phyloP scores from a whole-genome alignment of 495 filamentous ascomycete species.

The Sabuloglossum arenarium region DNA sequence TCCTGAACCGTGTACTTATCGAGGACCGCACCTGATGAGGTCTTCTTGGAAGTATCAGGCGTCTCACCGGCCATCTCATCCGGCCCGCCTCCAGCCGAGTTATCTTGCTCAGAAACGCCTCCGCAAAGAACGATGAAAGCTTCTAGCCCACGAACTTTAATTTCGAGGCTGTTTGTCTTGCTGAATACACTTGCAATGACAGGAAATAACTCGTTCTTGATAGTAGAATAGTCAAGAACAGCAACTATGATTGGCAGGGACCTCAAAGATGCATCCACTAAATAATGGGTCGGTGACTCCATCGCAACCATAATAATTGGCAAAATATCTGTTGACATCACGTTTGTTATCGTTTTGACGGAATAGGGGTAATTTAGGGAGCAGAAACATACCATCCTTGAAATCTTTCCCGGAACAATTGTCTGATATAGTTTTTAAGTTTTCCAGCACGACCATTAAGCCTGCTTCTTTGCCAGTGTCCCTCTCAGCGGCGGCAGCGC shows the following conservation, averaged over 20 bases:
- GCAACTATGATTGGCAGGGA: conserved; percentile 54
- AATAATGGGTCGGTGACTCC: conserved; percentile 68
- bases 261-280: conserved; percentile 67
- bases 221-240: conserved; percentile 80
- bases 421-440: conserved; percentile 47
- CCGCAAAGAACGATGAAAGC: conserved; percentile 82
- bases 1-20: conserved; percentile 98
- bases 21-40: conserved; percentile 48
- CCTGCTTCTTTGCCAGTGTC: conserved; percentile 76
- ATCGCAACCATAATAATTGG: conserved; percentile 64
- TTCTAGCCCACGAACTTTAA: conserved; percentile 80
- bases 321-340: conserved; percentile 42
- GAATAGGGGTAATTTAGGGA: too few relatives aligned
- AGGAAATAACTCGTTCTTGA: conserved; percentile 90
- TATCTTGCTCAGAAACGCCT: conserved; percentile 25
- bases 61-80: conserved; percentile 33
- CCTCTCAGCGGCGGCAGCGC: conserved; percentile 33
- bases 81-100: conserved; percentile 39
- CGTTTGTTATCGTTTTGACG: not conserved
- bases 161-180: conserved; percentile 75
- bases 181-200: conserved; percentile 75
- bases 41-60: conserved; percentile 23
- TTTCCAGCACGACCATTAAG: conserved; percentile 71
- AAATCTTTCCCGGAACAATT: conserved; percentile 84
- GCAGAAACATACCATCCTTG: conserved; percentile 49